Conservation (phyloP, 306 rosid genomes). For the Hylodesmum podocarpum region DNA sequence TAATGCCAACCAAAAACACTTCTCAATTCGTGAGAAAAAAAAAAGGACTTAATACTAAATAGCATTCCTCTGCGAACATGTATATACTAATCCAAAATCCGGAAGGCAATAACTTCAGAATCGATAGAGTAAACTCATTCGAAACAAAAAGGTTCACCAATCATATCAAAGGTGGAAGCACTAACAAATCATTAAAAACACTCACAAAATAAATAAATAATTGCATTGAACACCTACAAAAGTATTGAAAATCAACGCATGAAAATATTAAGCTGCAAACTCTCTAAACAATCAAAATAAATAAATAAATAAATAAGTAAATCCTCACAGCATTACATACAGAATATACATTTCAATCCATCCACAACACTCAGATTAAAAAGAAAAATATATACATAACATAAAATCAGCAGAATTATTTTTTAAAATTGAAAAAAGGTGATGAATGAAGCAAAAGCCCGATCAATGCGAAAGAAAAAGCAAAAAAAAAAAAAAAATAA, state of each 20-base stretch:
- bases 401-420: background rate
- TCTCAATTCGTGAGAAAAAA: background rate
- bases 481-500: background rate
- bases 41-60: background rate
- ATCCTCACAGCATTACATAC: background rate
- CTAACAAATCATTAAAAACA: background rate
- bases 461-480: background rate
- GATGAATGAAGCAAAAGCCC: background rate
- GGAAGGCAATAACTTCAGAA: background rate
- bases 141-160: background rate
- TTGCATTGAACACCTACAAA: slow-evolving; percentile 6
- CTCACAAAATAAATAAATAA: background rate
- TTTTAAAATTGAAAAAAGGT: background rate
- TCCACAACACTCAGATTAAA: background rate
- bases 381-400: background rate
- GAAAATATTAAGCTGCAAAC: background rate
- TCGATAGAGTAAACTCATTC: background rate
- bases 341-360: background rate
- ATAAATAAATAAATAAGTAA: too few species aligned
- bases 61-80: background rate
- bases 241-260: background rate
- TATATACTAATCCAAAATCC: background rate
- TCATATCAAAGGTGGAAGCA: background rate
- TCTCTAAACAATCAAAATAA: background rate
- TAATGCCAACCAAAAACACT: background rate